A percentile compares a stretch with the other conserved stretches of the same genome.
phyloP scores from a whole-genome alignment of 176 grass and related monocot species.

The Tillandsia fasciculata region DNA sequence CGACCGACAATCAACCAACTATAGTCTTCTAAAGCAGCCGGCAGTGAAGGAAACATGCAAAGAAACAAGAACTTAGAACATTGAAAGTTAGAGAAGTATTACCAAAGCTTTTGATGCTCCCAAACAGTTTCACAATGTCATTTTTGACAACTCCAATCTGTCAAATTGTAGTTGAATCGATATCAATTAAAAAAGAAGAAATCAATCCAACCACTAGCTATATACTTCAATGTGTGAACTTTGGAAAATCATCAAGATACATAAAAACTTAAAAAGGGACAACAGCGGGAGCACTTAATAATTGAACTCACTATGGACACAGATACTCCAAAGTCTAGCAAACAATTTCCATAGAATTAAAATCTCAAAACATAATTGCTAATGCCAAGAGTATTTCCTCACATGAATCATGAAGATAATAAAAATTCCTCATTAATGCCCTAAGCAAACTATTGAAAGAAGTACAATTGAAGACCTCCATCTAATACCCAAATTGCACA shows the following conservation, averaged over 20 bases:
- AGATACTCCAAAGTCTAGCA: no score
- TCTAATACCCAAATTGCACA: no score
- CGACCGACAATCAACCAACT: no score
- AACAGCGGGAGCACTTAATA: no score
- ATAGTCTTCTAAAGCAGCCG: no score
- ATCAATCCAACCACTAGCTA: background rate
- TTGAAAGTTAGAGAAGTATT: slow-evolving; percentile 21
- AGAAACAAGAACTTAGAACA: slow-evolving; percentile 2
- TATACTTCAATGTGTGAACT: background rate
- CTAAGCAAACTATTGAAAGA: background rate
- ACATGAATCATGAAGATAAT: background rate
- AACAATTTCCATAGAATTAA: background rate
- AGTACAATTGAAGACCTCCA: background rate
- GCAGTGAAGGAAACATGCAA: no score
- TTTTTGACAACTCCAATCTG: slow-evolving; percentile 83
- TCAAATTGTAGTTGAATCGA: slow-evolving; percentile 18
- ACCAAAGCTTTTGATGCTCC: slow-evolving; percentile 80
- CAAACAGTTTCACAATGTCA: slow-evolving; percentile 85
- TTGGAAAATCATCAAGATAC: background rate
- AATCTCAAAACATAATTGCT: background rate
- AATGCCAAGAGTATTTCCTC: background rate
- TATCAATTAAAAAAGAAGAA: background rate
- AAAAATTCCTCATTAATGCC: background rate
- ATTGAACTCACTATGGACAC: no score
- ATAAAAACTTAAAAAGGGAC: background rate